These are phyloP conservation scores for Phaeosphaeria sp. DNA, from an alignment of 2,329 filamentous ascomycete species.

Conservation along the genomic window DNA sequence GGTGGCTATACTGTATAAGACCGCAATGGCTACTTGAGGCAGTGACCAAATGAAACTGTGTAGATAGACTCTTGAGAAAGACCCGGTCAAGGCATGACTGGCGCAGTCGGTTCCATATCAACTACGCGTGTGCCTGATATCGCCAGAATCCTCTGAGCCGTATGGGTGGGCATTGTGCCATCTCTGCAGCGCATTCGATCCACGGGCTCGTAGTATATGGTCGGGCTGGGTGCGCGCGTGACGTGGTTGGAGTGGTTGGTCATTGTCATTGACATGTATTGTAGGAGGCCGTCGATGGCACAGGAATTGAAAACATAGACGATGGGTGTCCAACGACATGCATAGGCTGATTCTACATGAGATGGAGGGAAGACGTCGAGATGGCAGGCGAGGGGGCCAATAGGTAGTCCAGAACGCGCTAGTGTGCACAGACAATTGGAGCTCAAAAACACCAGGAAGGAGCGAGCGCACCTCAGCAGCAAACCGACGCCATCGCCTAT, in stretches of 20 bases:
- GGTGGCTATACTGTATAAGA: not conserved
- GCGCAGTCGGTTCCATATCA: not conserved
- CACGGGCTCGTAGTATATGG: not conserved
- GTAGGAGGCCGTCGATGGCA: not conserved
- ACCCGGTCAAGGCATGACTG: not conserved
- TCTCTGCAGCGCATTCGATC: not conserved
- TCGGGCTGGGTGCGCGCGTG: not conserved
- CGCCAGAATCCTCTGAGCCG: not conserved
- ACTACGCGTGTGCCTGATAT: not conserved
- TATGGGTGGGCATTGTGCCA: not conserved
- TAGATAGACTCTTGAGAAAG: not conserved
- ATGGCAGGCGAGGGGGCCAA: slow-evolving; percentile 13
- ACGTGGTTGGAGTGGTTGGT: not conserved
- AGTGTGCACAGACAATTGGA: slow-evolving; percentile 17
- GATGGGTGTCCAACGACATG: not conserved
- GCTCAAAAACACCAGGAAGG: slow-evolving; percentile 38
- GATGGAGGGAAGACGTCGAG: not conserved
- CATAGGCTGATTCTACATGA: not conserved
- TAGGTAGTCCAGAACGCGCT: slow-evolving; percentile 28
- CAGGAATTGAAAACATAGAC: no score
- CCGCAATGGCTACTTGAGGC: not conserved
- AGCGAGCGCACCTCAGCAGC: slow-evolving; percentile 23
- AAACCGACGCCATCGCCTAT: slow-evolving; percentile 26
- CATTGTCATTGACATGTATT: not conserved
- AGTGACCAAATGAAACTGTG: not conserved